Evolutionary conservation across 345 rosid genomes (phyloP), one percentile per base, ranked within the genome.

Genomic region (Schrenkiella parvula): DNA sequence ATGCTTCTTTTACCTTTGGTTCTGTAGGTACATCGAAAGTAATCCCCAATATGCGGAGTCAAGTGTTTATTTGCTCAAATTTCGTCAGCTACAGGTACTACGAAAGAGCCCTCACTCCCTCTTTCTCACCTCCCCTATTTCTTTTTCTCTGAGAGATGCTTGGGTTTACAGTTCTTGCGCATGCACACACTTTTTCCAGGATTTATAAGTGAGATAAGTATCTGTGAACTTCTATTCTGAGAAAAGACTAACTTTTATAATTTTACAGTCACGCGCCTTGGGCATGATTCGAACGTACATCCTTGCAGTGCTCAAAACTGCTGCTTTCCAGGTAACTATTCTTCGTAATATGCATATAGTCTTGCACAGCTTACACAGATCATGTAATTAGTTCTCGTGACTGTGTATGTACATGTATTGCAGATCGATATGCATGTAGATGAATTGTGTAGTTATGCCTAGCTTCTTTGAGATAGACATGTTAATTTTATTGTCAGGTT

Each of bases 1-100:
- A n/a, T 25, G 46, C 25, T 43, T 62, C 41, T 71, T 31, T 52
- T 35, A 78, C 52, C 58, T 14, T 22, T 69, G 28, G 14, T 22
- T 32, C 26, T 64, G 32, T 64, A 93, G 98, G 78, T 93, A 93
- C 71, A 88, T 91, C 32, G 96, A 91, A 78, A 82, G 79, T 76
- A 93, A 91, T 80, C 97, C 88, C 13, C 98, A 93, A 52, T 93
- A 89, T 84, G 97, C 97, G 39, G 98, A 93, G 82, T 89, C 98
- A 5, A 82, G 88, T 77, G 90, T 91, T 69, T 93, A 91, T 86
- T 82, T 93, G 81, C 91, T 93, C 54, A 93, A 93, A 82, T 93
- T 93, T 80, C 93, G 93, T 38, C 98, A 93, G 78, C 97, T 93
- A 62, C 98, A 93, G 97, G 98, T 89, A 78, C 50, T 84, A 73